Base-by-base conservation (phyloP, 2,329 filamentous ascomycete genomes). In the Fonsecaea pugnacius region DNA sequence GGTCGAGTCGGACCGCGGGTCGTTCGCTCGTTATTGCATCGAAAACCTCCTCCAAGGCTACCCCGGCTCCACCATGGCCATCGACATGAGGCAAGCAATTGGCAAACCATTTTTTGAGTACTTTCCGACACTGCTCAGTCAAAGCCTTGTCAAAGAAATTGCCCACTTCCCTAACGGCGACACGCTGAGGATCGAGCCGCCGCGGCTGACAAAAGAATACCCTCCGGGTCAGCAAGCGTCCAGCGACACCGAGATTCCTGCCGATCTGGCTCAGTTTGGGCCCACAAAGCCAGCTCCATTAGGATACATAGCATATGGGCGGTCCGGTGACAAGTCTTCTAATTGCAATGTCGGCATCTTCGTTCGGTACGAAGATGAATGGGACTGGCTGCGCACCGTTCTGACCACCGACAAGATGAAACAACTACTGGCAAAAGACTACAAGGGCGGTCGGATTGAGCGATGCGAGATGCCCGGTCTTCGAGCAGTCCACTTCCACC, bases 351-450 rank as follows among this genome's bases (percentile, higher is more conserved):
- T 78, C 14, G 78, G 80, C 0, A 64, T 80, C 8, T 79, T 76
- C 21, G 71, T 74, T 1, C 69, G 67, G 4, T 57, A 69, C 7
- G 46, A 61, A 2, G 35, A 36, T 0, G 67, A 72, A 10, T 76
- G 72, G 70, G n/a, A 66, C 1, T 80, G 77, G 78, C 70, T 79
- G 5, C 73, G 73, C 12, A 69, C 70, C 3, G 75, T 80, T 2
- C 70, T 84, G 65, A 81, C 75, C 0, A 69, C 73, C 10, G 63
- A 69, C 3, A 74, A 72, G 10, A 67, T 83, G 59, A 72, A 73
- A 16, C 66, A 75, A 7, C 68, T 80, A 52, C 74, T 83, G 0
- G 80, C 74, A 0, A 73, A 78, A 12, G 81, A 83, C 61, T 81
- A 63, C 30, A 32, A 30, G 1, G 64, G 57, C 2, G 58, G 52